These are phyloP conservation scores for Myrmaecium sp. DNA, from an alignment of 2,329 filamentous ascomycete species.

Conservation along the genomic window DNA sequence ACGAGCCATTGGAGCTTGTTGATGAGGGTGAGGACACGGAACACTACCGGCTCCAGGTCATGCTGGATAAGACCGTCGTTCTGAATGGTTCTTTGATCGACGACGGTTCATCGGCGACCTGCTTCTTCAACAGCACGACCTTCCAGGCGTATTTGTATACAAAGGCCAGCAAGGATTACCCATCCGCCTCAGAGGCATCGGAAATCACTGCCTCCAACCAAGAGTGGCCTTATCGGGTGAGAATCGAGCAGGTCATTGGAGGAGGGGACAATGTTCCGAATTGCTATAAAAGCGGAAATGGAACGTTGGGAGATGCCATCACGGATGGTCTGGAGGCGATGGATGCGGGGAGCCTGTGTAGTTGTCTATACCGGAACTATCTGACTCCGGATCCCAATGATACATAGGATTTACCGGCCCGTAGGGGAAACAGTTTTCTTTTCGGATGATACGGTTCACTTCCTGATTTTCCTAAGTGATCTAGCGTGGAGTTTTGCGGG, in stretches of 20 bases:
- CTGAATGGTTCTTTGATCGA: slow-evolving; percentile 28
- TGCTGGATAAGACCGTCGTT: slow-evolving; percentile 34
- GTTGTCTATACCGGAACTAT: slow-evolving; percentile 30
- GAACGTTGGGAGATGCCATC: slow-evolving; percentile 18
- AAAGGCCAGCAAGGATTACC: slow-evolving; percentile 26
- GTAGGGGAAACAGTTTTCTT: too few relatives aligned
- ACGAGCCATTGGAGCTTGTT: slow-evolving; percentile 32
- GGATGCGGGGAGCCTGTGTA: slow-evolving; percentile 21
- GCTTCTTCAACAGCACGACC: slow-evolving; percentile 39
- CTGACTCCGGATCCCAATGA: too few relatives aligned
- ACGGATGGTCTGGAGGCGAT: slow-evolving; percentile 17
- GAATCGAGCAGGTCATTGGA: slow-evolving; percentile 34
- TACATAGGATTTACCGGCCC: too few relatives aligned
- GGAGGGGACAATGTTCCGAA: slow-evolving; percentile 34
- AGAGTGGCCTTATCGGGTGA: slow-evolving; percentile 42
- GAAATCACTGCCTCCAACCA: slow-evolving; percentile 15
- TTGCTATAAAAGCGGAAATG: slow-evolving; percentile 31
- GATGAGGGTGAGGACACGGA: slow-evolving; percentile 33
- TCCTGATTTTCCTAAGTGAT: too few relatives aligned
- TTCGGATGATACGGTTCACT: too few relatives aligned
- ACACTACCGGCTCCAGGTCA: slow-evolving; percentile 40
- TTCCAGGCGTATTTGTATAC: slow-evolving; percentile 46
- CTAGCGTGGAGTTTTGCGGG: too few relatives aligned
- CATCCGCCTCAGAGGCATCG: slow-evolving; percentile 10
- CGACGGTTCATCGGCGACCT: slow-evolving; percentile 32